Evolutionary conservation across 768 basidiomycete species (phyloP).

Genomic region (Amylocystis lapponica): DNA sequence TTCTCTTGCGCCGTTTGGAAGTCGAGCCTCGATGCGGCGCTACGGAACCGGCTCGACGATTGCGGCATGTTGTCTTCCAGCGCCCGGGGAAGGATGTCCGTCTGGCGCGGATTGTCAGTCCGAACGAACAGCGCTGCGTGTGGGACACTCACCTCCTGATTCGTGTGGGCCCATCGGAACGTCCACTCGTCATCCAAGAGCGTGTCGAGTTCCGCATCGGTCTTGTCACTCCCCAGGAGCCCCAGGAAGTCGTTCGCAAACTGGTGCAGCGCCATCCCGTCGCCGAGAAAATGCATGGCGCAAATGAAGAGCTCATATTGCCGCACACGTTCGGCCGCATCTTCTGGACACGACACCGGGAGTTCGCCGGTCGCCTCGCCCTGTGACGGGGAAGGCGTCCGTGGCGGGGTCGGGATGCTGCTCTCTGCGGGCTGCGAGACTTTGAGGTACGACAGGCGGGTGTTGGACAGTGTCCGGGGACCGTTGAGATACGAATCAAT

Average conservation of each 20-base stretch:
- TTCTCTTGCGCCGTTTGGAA: slow-evolving; percentile 48
- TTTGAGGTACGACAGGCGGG: slow-evolving; percentile 61
- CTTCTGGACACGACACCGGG: slow-evolving; percentile 10
- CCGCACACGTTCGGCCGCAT: slow-evolving; percentile 11
- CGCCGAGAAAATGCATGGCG: slow-evolving; percentile 77
- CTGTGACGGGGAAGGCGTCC: slow-evolving; percentile 23
- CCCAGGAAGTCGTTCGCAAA: slow-evolving; percentile 78
- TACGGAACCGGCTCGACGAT: slow-evolving; percentile 31
- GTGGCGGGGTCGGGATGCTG: slow-evolving; percentile 27
- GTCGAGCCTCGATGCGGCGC: slow-evolving; percentile 48
- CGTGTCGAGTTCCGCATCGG: slow-evolving; percentile 24
- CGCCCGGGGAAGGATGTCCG: slow-evolving; percentile 4
- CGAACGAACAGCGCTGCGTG: too few species aligned
- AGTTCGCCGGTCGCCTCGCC: background rate
- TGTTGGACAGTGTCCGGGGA: slow-evolving; percentile 61
- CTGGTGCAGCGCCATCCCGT: slow-evolving; percentile 82
- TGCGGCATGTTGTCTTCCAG: slow-evolving; percentile 44
- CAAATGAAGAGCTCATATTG: slow-evolving; percentile 62
- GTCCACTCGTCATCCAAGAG: slow-evolving; percentile 30
- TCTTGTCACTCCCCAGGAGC: slow-evolving; percentile 40
- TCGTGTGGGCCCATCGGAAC: slow-evolving; percentile 19
- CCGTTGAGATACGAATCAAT: slow-evolving; percentile 75
- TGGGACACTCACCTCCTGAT: slow-evolving; percentile 14
- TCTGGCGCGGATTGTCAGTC: slow-evolving; percentile 1
- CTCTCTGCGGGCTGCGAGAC: slow-evolving; percentile 30